These are phyloP conservation scores for Leccinum rimulosum DNA, from an alignment of 768 basidiomycete genomes.

Conservation along the genomic window DNA sequence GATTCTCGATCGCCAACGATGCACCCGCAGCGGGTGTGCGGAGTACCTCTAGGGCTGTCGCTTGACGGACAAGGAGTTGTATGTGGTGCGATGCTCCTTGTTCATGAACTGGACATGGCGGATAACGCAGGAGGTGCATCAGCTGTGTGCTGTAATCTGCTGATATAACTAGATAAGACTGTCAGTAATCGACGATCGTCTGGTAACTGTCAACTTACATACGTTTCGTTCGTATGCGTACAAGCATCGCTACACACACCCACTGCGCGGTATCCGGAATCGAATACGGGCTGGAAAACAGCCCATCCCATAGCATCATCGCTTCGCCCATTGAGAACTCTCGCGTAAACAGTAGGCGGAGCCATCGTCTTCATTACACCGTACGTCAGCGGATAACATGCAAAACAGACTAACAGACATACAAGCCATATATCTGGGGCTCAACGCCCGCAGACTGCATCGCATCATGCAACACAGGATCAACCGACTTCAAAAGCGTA, in stretches of 20 bases:
- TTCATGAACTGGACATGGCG: slow-evolving; percentile 39
- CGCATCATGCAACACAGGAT: slow-evolving; percentile 73
- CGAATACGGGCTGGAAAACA: slow-evolving; percentile 81
- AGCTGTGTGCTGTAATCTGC: slow-evolving; percentile 86
- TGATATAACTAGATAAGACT: slow-evolving; percentile 60
- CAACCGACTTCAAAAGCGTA: slow-evolving; percentile 66
- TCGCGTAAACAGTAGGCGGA: slow-evolving; percentile 88
- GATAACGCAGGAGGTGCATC: slow-evolving; percentile 84
- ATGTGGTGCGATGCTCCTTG: slow-evolving; percentile 52
- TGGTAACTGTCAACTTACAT: slow-evolving; percentile 38
- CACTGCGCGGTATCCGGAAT: slow-evolving; percentile 76
- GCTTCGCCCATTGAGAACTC: slow-evolving; percentile 82
- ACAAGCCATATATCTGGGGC: slow-evolving; percentile 97
- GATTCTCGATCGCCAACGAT: slow-evolving; percentile 80
- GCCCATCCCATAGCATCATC: slow-evolving; percentile 91
- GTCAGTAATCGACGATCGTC: slow-evolving; percentile 10
- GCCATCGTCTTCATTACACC: slow-evolving; percentile 69
- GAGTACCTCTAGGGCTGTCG: slow-evolving; percentile 70
- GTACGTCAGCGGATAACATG: slow-evolving; percentile 14
- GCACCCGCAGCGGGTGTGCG: slow-evolving; percentile 73
- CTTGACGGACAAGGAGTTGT: slow-evolving; percentile 78
- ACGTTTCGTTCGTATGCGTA: slow-evolving; percentile 86
- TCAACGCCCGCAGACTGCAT: slow-evolving; percentile 84
- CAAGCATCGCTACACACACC: slow-evolving; percentile 92
- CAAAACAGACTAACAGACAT: slow-evolving; percentile 32